Evolutionary conservation across 2,329 filamentous ascomycete species (phyloP).

Genomic region (Elsinoe arachidis): DNA sequence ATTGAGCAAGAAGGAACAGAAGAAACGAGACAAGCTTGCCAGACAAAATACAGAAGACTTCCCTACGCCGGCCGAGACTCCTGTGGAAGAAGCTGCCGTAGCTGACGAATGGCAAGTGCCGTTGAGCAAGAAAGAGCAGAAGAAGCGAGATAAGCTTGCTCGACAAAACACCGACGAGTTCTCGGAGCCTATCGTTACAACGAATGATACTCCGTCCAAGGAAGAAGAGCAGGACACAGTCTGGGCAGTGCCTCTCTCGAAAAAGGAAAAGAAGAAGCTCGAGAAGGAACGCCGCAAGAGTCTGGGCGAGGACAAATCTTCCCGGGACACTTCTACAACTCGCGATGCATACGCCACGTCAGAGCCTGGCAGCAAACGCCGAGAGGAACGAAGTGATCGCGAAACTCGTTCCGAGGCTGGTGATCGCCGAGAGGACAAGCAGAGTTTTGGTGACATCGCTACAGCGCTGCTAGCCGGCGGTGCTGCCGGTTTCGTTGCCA

Average conservation of each 20-base stretch:
- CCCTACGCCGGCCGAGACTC: not conserved
- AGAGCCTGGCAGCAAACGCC: not conserved
- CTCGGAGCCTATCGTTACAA: constrained; percentile 15
- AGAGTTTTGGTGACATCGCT: constrained; percentile 24
- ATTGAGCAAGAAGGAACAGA: constrained; percentile 43
- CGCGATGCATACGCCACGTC: not conserved
- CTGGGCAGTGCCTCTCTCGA: constrained; percentile 17
- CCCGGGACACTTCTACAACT: not conserved
- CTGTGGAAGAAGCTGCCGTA: not conserved
- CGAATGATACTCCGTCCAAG: not conserved
- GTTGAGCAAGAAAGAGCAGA: constrained; percentile 18
- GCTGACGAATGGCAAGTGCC: constrained; percentile 16
- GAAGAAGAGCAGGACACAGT: constrained; percentile 9
- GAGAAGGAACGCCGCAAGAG: constrained; percentile 17
- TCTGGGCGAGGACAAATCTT: not conserved
- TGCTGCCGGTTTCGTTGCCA: constrained; percentile 21
- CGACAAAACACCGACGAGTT: constrained; percentile 22
- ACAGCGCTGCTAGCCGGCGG: constrained; percentile 23
- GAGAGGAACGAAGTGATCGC: not conserved
- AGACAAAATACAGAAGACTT: constrained; percentile 8
- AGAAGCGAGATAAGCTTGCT: constrained; percentile 18
- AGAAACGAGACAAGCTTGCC: constrained; percentile 38
- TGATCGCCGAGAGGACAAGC: constrained; percentile 3
- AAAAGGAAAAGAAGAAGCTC: constrained; percentile 23
- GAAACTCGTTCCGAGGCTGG: constrained; percentile 14